Percentiles rank a stretch among this genome's conserved stretches.
Evolutionary conservation across 331 rosid genomes (phyloP).

Genomic region (Telfairia occidentalis): DNA sequence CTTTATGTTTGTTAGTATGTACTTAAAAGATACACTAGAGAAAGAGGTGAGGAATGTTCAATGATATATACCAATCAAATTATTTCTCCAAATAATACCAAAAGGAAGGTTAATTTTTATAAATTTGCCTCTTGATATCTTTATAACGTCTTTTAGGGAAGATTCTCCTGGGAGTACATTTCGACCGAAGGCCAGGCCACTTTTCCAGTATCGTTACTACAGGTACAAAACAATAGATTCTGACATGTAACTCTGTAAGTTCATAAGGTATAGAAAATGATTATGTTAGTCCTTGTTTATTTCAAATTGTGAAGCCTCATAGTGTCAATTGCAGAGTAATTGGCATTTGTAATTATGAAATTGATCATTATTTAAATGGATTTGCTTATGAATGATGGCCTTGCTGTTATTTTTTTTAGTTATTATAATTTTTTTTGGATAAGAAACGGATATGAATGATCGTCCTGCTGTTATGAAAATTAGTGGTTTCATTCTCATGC

Average conservation of each 20-base stretch:
- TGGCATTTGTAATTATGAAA: neutral
- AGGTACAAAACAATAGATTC: conserved; percentile 34
- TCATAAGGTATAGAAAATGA: neutral
- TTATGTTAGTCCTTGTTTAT: neutral
- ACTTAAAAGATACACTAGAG: neutral
- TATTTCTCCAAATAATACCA: neutral
- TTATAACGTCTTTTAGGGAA: conserved; percentile 51
- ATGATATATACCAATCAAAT: neutral
- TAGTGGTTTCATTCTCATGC: neutral
- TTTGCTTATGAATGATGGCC: neutral
- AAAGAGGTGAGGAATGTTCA: neutral
- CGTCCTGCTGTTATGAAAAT: neutral
- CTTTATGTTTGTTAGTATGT: neutral
- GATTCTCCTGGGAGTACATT: conserved; percentile 72
- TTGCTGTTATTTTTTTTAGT: neutral
- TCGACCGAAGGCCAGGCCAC: conserved; percentile 80
- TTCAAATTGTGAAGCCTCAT: neutral
- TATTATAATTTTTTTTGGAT: no score
- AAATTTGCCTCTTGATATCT: conserved; percentile 10
- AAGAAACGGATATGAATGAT: neutral
- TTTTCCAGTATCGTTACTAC: conserved; percentile 97
- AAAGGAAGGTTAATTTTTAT: conserved; percentile 5
- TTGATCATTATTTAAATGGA: neutral
- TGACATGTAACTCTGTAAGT: conserved; percentile 1
- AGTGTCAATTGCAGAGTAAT: neutral